Evolutionary conservation across 2,329 filamentous ascomycete genomes (phyloP).

Genomic region (Penicillium sp.): DNA sequence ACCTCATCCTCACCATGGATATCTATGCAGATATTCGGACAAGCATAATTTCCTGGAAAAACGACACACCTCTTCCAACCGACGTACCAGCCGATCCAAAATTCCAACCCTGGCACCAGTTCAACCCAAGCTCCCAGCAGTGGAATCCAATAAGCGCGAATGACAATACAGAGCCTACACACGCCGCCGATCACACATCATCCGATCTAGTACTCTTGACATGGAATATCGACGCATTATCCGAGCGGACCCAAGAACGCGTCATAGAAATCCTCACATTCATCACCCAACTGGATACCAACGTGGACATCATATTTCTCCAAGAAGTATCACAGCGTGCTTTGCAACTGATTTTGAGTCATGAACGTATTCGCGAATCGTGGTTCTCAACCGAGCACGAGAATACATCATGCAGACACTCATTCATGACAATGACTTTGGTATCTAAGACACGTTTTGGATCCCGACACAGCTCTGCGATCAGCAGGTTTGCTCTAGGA

Average conservation of each 20-base stretch:
- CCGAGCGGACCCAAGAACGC: slow-evolving; percentile 3
- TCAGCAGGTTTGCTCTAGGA: slow-evolving; percentile 21
- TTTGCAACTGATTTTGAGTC: slow-evolving; percentile 10
- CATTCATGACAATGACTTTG: slow-evolving; percentile 23
- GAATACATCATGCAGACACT: slow-evolving; percentile 23
- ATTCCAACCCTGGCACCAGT: slow-evolving; percentile 7
- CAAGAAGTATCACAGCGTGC: slow-evolving; percentile 16
- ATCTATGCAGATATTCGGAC: neutral
- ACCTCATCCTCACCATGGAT: neutral
- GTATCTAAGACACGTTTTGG: slow-evolving; percentile 2
- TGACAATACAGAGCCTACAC: neutral
- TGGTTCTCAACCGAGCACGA: slow-evolving; percentile 16
- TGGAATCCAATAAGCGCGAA: neutral
- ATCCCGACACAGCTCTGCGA: slow-evolving; percentile 22
- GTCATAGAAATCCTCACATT: slow-evolving; percentile 11
- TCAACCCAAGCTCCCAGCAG: neutral
- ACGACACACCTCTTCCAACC: neutral
- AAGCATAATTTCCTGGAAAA: neutral
- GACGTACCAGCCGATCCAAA: neutral
- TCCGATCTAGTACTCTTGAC: slow-evolving; percentile 9
- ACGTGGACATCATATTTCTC: slow-evolving; percentile 14
- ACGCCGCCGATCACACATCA: neutral
- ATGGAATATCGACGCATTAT: slow-evolving; percentile 19
- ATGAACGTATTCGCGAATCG: slow-evolving; percentile 5
- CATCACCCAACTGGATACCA: neutral